These are phyloP conservation scores for Penicillium decumbens DNA, from an alignment of 2,329 filamentous ascomycete species.

Conservation along the genomic window DNA sequence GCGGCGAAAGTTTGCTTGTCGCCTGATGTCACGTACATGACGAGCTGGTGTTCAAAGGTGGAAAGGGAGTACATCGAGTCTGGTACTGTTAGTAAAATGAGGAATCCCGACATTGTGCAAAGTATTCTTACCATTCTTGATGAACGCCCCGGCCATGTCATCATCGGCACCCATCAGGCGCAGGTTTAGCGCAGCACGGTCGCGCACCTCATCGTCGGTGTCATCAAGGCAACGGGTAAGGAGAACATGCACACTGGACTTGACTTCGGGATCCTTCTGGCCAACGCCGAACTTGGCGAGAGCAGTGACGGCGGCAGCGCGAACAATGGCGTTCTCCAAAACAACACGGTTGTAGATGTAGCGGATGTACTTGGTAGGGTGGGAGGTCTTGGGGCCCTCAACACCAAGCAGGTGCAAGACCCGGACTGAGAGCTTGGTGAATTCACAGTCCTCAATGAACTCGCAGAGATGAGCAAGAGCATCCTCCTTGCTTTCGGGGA, in stretches of 20 bases:
- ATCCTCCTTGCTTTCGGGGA: conserved; percentile 76
- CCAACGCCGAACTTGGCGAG: conserved; percentile 95
- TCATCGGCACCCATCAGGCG: conserved; percentile 89
- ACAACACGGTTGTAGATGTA: conserved; percentile 99
- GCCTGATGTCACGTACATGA: conserved; percentile 93
- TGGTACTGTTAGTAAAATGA: conserved; percentile 36
- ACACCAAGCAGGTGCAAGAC: conserved; percentile 90
- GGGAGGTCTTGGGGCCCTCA: conserved; percentile 89
- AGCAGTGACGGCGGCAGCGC: conserved; percentile 91
- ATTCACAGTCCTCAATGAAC: conserved; percentile 99
- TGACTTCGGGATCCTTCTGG: conserved; percentile 93
- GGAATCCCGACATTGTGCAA: neutral
- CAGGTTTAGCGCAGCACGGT: conserved; percentile 88
- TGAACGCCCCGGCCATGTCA: conserved; percentile 77
- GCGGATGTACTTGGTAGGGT: conserved; percentile 97
- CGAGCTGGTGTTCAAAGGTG: conserved; percentile 92
- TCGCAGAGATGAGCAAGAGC: conserved; percentile 94
- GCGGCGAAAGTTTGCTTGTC: conserved; percentile 77
- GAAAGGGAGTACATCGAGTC: conserved; percentile 94
- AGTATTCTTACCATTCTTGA: conserved; percentile 71
- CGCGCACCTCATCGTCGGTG: conserved; percentile 93
- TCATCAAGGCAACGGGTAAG: conserved; percentile 93
- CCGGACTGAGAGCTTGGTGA: conserved; percentile 93
- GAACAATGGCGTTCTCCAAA: conserved; percentile 90
- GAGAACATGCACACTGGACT: conserved; percentile 88